These are phyloP conservation scores for Phytophthora brassicae DNA, from an alignment of 352 stramenopile species.

Conservation along the genomic window DNA sequence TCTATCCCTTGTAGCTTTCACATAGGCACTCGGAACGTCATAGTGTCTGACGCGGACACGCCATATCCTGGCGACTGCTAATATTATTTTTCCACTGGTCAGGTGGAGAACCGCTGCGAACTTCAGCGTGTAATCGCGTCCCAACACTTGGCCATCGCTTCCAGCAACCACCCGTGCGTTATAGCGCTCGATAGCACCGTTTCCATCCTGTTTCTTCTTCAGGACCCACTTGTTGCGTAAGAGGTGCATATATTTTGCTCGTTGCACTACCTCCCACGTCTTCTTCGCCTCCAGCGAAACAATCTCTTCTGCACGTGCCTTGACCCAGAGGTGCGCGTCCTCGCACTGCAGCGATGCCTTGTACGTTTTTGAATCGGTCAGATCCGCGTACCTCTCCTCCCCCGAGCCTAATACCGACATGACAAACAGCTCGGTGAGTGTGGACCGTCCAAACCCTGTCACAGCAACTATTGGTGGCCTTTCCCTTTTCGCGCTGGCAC, in stretches of 20 bases:
- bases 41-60: constrained; percentile 24
- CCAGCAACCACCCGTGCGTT: constrained; percentile 25
- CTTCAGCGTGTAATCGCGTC: constrained; percentile 22
- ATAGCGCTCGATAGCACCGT: constrained; percentile 19
- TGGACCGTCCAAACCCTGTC: no score
- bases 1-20: constrained; percentile 28
- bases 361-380: background rate
- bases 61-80: constrained; percentile 18
- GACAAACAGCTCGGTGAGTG: no score
- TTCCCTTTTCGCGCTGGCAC: no score
- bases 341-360: background rate
- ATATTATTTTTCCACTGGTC: constrained; percentile 19
- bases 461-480: no score
- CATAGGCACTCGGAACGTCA: constrained; percentile 39
- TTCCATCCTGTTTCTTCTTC: constrained; percentile 26
- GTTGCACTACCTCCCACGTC: background rate
- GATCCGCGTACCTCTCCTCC: no score
- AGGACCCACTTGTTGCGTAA: constrained; percentile 34
- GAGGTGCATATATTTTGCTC: background rate
- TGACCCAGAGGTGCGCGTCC: no score
- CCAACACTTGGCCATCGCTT: constrained; percentile 22
- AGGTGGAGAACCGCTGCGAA: constrained; percentile 38
- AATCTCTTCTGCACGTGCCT: constrained; percentile 3
- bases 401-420: no score
- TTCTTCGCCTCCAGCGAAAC: constrained; percentile 14